phyloP scores from a whole-genome alignment of 352 stramenopile species.

The Nothophytophthora sp. region DNA sequence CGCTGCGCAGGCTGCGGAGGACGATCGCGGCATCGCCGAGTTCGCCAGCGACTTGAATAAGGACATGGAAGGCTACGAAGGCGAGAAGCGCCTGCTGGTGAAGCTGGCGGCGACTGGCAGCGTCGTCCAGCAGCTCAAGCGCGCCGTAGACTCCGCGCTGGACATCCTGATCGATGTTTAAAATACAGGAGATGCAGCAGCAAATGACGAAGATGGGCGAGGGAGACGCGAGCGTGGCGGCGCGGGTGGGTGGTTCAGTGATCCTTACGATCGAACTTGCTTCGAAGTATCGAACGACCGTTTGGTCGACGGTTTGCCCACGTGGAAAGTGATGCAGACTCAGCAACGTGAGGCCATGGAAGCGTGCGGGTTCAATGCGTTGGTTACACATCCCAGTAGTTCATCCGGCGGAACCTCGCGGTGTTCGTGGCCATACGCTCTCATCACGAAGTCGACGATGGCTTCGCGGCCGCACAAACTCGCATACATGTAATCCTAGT shows the following conservation, averaged over 20 bases:
- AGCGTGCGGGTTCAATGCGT: constrained; percentile 27
- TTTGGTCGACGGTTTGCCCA: too few relatives aligned
- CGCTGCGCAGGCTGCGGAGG: neutral
- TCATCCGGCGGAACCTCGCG: constrained; percentile 20
- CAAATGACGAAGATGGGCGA: too few relatives aligned
- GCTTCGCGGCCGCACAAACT: constrained; percentile 30
- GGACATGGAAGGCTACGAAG: constrained; percentile 1
- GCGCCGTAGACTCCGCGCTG: neutral
- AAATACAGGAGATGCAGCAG: too few relatives aligned
- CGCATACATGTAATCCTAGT: too few relatives aligned
- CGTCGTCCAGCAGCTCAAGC: constrained; percentile 4
- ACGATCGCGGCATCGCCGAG: neutral
- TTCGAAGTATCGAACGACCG: too few relatives aligned
- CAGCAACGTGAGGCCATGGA: too few relatives aligned
- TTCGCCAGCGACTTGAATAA: neutral
- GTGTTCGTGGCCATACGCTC: constrained; percentile 12
- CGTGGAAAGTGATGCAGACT: too few relatives aligned
- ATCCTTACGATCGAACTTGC: too few relatives aligned
- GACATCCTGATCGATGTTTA: neutral
- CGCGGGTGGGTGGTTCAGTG: too few relatives aligned
- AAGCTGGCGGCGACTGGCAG: constrained; percentile 9
- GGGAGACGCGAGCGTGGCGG: too few relatives aligned
- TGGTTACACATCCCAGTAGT: constrained; percentile 35
- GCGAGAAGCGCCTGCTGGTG: constrained; percentile 9
- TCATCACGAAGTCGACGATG: constrained; percentile 27